These are phyloP conservation scores for Syzygium jambos DNA, from an alignment of 345 rosid species.

Conservation along the genomic window DNA sequence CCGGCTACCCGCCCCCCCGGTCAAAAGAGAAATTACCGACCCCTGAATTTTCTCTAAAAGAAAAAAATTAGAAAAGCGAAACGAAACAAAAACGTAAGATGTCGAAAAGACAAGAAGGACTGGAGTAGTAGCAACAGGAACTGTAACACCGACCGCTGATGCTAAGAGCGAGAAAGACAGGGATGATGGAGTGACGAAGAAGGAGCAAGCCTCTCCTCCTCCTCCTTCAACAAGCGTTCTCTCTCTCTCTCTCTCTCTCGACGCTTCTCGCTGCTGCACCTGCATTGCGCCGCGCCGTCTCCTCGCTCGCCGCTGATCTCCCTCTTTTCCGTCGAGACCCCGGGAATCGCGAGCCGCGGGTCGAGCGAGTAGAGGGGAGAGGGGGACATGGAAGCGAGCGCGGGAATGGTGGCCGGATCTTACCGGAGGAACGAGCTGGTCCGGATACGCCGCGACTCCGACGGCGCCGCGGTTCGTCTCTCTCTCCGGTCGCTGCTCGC, in stretches of 20 bases:
- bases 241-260: not conserved
- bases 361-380: not conserved
- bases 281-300: not conserved
- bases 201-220: not conserved
- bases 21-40: not conserved
- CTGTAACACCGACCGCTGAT: not conserved
- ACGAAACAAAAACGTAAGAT: not conserved
- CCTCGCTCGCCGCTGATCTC: not conserved
- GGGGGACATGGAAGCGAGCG: slow-evolving; percentile 62
- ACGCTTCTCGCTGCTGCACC: not conserved
- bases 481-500: not conserved
- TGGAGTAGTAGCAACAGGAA: not conserved
- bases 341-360: not conserved
- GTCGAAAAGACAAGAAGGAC: not conserved
- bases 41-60: not conserved
- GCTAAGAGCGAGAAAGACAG: not conserved
- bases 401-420: slow-evolving; percentile 97
- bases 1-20: not conserved
- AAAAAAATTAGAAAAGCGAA: not conserved
- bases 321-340: not conserved
- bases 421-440: slow-evolving; percentile 92
- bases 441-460: slow-evolving; percentile 93
- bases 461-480: slow-evolving; percentile 13
- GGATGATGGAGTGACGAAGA: not conserved
- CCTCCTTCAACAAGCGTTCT: not conserved